Evolutionary conservation across 352 stramenopile genomes (phyloP), one percentile per base, ranked within the genome.

Genomic region (Phytopythium cucurbitacearum): DNA sequence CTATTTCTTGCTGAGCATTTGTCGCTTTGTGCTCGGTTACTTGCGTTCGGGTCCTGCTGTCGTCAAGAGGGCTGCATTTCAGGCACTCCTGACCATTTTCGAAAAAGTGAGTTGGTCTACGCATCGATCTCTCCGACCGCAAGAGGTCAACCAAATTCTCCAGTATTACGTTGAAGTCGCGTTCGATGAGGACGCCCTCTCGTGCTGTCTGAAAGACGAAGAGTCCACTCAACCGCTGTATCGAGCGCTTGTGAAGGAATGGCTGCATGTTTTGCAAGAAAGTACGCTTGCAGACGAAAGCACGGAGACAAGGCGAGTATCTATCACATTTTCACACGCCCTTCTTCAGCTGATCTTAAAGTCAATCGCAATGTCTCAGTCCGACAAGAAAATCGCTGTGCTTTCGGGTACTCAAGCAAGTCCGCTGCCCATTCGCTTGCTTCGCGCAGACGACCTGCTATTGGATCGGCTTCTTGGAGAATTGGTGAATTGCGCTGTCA

Each of bases 301-400:
- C 10, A 39, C 59, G 1, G 61, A 78, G n/a, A 69, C 68, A 3
- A 84, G 77, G 51, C 50, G 66, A 16, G 49, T 71, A 11, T 81
- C 80, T 5, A 62, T 89, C 7, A 62, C 53, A 16, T 85, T 78
- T 35, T 68, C 81, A 0, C 73, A 76, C 34, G 60, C 81, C 2
- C 58, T 92, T 7, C 48, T 92, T 4, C 79, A 87, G 33, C 58
- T 92, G 12, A 67, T 85, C 10, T 36, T 88, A 7, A 92, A 92
- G 55, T 80, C 75, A 2, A 77, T 92, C 43, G 76, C 79, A 7
- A 79, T 80, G 46, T 39, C 28, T 4, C 35, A 37, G 9, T n/a
- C 21, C 2, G 21, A 28, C 21, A 28, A 28, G 21, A 28, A 28
- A 28, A 28, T 28, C 21, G 21, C 21, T 28, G 2, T 28, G 21